Percentiles rank a stretch among this genome's conserved stretches.
Conservation (phyloP, 345 rosid genomes). For the Pistacia atlantica region DNA sequence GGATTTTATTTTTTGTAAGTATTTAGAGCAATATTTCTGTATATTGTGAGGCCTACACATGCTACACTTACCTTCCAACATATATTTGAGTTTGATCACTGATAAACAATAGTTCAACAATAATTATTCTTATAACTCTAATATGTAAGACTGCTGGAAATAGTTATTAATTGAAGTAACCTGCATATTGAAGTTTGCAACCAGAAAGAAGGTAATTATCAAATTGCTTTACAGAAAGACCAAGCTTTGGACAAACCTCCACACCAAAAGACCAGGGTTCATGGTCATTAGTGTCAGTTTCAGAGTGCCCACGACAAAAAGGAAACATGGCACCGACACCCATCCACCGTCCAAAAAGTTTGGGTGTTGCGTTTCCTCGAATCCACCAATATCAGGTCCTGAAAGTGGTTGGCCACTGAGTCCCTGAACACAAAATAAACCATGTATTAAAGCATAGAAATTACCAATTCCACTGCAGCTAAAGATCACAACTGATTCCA, state of each 20-base stretch:
- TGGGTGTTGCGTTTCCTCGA: slow-evolving; percentile 88
- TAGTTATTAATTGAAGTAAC: not conserved
- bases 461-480: not conserved
- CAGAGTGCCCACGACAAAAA: slow-evolving; percentile 89
- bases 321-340: slow-evolving; percentile 94
- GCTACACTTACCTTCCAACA: not conserved
- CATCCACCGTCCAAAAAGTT: slow-evolving; percentile 94
- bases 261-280: slow-evolving; percentile 98
- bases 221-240: not conserved
- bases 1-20: not conserved
- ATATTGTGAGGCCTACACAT: not conserved
- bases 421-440: slow-evolving; percentile 51
- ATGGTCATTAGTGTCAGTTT: slow-evolving; percentile 64
- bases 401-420: slow-evolving; percentile 94
- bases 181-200: not conserved
- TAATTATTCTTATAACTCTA: not conserved
- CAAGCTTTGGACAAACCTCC: slow-evolving; percentile 56
- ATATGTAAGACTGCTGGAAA: not conserved
- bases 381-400: slow-evolving; percentile 98
- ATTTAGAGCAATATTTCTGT: not conserved
- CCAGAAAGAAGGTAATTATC: not conserved
- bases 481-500: not conserved
- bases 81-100: not conserved
- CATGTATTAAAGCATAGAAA: not conserved
- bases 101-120: not conserved